Base-by-base conservation (phyloP, 1,284 basidiomycete genomes). In the Melampsora americana region DNA sequence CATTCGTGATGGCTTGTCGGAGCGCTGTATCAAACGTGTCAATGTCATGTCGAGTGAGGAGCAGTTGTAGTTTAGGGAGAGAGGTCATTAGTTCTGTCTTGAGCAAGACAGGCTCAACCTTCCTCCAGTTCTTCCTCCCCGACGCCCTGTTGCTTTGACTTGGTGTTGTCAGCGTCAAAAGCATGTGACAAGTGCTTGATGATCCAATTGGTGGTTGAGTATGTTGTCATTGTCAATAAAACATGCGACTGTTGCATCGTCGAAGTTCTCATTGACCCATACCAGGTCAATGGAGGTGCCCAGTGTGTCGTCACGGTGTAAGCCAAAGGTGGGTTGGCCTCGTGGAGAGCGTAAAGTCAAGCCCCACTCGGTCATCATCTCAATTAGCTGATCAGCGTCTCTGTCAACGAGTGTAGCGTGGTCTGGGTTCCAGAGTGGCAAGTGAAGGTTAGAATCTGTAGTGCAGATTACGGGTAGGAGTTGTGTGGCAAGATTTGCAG, bases 121-220 rank as follows among this genome's bases (percentile, higher is more conserved):
- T n/a, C n/a, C n/a, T n/a, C n/a, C n/a, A n/a, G n/a, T n/a, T n/a
- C n/a, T n/a, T n/a, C n/a, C n/a, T n/a, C n/a, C n/a, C n/a, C n/a
- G n/a, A n/a, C n/a, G 16, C 7, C n/a, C 2, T 11, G 59, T 28
- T 11, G 61, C 48, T 30, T 32, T n/a, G 3, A 46, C 5, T 5
- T 50, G 6, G 46, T 23, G 9, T 42, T 26, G 9, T 56, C 44
- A 5, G 3, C 7, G 11, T 18, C 12, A 61, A 28, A 4, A 30
- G 56, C 20, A 9, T 44, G 66, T 50, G 46, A n/a, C n/a, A 20
- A 70, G 59, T 42, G 68, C 53, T 46, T 70, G 68, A 39, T 70
- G 68, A n/a, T 70, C 68, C 3, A 59, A 70, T 12, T 32, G 20
- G 35, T 70, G 68, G 39, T 70, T 70, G n/a, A n/a, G n/a, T n/a